Percentiles rank a stretch among this genome's conserved stretches.
Evolutionary conservation across 495 filamentous ascomycete species (phyloP).

Genomic region (Margaritispora aquatica): DNA sequence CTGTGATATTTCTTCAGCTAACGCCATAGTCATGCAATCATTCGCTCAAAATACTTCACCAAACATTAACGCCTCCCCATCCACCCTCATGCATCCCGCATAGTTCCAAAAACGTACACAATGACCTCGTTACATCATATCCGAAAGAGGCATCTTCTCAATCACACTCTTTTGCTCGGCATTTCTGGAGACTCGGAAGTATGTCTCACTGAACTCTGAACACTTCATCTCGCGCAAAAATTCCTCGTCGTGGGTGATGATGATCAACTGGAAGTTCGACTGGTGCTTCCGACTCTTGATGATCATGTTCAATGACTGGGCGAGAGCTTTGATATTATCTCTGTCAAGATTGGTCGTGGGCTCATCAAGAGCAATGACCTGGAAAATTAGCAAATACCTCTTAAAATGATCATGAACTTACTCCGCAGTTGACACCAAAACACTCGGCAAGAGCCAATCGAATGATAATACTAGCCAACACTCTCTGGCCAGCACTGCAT

Average conservation of each 20-base stretch:
- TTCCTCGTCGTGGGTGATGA: constrained; percentile 98
- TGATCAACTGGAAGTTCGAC: constrained; percentile 93
- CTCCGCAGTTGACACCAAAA: constrained; percentile 91
- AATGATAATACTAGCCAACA: constrained; percentile 96
- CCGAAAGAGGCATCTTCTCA: constrained; percentile 60
- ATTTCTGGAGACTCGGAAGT: constrained; percentile 78
- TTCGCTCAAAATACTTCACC: neutral
- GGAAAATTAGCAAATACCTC: constrained; percentile 8
- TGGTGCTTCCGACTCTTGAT: constrained; percentile 80
- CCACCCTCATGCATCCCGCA: too few relatives aligned
- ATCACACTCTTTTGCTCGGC: constrained; percentile 85
- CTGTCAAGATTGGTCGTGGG: constrained; percentile 95
- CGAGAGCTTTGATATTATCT: constrained; percentile 88
- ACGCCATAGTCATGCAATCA: neutral
- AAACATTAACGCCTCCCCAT: neutral
- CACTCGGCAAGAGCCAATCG: constrained; percentile 93
- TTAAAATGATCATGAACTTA: constrained; percentile 21
- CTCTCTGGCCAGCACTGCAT: constrained; percentile 94
- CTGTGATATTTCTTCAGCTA: neutral
- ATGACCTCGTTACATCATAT: constrained; percentile 13
- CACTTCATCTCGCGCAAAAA: constrained; percentile 91
- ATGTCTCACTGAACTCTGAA: constrained; percentile 88
- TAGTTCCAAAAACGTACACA: neutral
- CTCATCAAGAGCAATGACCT: constrained; percentile 92
- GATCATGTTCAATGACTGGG: constrained; percentile 77